These are phyloP conservation scores for Entomortierella chlamydospora DNA, from an alignment of 192 early-diverging fungal genomes.

Conservation along the genomic window DNA sequence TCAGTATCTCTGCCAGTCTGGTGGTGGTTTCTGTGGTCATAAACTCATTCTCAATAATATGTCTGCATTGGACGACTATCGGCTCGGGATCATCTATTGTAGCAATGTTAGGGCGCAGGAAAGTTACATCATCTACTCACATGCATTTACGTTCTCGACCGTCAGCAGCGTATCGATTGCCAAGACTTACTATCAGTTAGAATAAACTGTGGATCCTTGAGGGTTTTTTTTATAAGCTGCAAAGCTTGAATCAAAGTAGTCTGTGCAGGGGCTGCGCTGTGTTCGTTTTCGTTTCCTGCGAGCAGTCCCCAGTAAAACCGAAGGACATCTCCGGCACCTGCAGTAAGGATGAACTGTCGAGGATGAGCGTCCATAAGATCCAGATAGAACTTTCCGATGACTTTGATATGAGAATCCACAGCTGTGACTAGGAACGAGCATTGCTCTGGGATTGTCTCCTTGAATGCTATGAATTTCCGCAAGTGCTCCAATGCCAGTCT, in stretches of 20 bases:
- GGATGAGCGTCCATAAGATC: conserved; percentile 76
- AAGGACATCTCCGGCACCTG: conserved; percentile 71
- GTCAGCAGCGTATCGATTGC: not conserved
- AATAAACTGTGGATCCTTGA: conserved; percentile 68
- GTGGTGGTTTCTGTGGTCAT: conserved; percentile 77
- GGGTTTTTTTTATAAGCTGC: conserved; percentile 70
- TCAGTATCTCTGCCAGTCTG: conserved; percentile 74
- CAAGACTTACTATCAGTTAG: conserved; percentile 41
- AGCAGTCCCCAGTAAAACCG: conserved; percentile 81
- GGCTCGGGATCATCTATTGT: conserved; percentile 62
- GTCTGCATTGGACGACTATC: conserved; percentile 59
- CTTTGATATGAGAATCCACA: conserved; percentile 64
- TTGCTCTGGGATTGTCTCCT: conserved; percentile 52
- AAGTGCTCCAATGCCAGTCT: conserved; percentile 63
- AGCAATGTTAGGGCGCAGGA: not conserved
- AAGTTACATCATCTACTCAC: too few species aligned
- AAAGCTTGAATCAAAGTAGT: conserved; percentile 77
- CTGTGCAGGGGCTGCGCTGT: conserved; percentile 33
- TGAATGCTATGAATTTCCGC: conserved; percentile 60
- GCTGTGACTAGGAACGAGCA: conserved; percentile 45
- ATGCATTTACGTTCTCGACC: too few species aligned
- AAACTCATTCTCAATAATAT: conserved; percentile 70
- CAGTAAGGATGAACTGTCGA: conserved; percentile 71
- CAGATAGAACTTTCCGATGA: conserved; percentile 84
- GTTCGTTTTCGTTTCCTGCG: conserved; percentile 31